phyloP scores from a whole-genome alignment of 306 rosid genomes.

The Cotoneaster glaucophyllus region DNA sequence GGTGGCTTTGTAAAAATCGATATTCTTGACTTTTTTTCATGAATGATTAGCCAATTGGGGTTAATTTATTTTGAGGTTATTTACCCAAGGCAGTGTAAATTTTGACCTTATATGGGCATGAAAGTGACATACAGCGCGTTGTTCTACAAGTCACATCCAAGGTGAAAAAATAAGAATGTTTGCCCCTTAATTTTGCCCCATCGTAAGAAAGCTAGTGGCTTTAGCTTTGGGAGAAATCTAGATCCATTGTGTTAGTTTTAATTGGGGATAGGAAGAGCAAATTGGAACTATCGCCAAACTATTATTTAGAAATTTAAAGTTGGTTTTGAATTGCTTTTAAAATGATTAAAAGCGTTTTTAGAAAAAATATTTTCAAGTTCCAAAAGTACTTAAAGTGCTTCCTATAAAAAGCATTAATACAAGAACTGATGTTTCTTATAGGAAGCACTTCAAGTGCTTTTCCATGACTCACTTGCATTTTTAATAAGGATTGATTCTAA shows the following conservation, averaged over 20 bases:
- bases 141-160: background rate
- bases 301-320: background rate
- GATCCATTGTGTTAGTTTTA: background rate
- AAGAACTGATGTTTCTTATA: too few relatives aligned
- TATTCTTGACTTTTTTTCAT: conserved; percentile 7
- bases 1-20: conserved; percentile 28
- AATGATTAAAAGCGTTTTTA: too few relatives aligned
- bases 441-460: too few relatives aligned
- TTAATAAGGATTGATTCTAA: too few relatives aligned
- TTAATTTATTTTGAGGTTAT: conserved; percentile 7
- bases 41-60: background rate
- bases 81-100: conserved; percentile 1
- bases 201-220: background rate
- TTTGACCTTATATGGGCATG: background rate
- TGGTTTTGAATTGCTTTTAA: too few relatives aligned
- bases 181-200: background rate
- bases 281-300: background rate
- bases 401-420: too few relatives aligned
- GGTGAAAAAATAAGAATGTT: background rate
- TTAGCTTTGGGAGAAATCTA: background rate
- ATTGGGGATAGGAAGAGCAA: background rate
- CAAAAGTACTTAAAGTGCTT: too few relatives aligned
- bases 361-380: too few relatives aligned
- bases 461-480: too few relatives aligned
- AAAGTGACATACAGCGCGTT: conserved; percentile 5